These are phyloP conservation scores for Clavispora asparagi DNA, from an alignment of 805 yeast genomes.

Conservation along the genomic window DNA sequence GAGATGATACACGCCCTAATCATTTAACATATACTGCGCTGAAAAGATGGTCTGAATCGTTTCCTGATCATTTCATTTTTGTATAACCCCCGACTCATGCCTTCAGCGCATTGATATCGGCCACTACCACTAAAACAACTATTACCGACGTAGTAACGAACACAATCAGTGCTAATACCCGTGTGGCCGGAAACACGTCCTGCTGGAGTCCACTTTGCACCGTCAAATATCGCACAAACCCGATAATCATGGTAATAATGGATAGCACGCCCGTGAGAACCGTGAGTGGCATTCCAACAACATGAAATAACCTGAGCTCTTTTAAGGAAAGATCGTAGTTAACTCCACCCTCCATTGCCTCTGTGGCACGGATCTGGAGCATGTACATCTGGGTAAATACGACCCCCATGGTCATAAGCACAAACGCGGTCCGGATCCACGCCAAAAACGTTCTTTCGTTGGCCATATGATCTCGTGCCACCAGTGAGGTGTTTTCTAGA, in stretches of 20 bases:
- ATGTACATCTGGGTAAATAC: slow-evolving; percentile 57
- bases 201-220: slow-evolving; percentile 8
- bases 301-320: not conserved
- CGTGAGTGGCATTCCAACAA: slow-evolving; percentile 9
- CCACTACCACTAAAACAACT: slow-evolving; percentile 8
- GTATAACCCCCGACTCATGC: not conserved
- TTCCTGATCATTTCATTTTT: no score
- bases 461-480: slow-evolving; percentile 46
- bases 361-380: slow-evolving; percentile 21
- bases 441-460: slow-evolving; percentile 62
- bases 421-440: slow-evolving; percentile 58
- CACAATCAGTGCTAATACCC: slow-evolving; percentile 6
- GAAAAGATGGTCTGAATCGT: no score
- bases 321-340: not conserved
- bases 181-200: slow-evolving; percentile 9
- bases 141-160: slow-evolving; percentile 2
- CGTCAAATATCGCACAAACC: slow-evolving; percentile 7
- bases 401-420: slow-evolving; percentile 53
- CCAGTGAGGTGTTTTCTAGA: slow-evolving; percentile 27
- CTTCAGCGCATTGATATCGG: slow-evolving; percentile 4
- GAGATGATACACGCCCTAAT: no score
- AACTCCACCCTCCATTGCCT: slow-evolving; percentile 1
- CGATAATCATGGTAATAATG: slow-evolving; percentile 2
- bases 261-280: slow-evolving; percentile 7
- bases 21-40: no score